Base-by-base conservation (phyloP, 371 early-diverging fungal species). In the Mucor lusitanicus region DNA sequence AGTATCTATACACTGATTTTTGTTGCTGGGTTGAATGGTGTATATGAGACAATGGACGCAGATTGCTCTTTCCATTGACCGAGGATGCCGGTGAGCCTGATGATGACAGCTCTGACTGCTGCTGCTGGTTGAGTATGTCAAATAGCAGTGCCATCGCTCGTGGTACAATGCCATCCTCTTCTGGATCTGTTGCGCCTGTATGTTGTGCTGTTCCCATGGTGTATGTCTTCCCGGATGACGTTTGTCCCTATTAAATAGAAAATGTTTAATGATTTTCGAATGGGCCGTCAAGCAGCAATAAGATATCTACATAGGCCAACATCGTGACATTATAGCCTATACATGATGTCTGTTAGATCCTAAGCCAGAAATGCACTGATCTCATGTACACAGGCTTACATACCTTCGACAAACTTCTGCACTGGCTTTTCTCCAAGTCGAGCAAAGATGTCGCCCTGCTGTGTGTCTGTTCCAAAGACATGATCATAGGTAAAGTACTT, bases 211-310 rank as follows among this genome's bases (percentile, higher is more conserved):
- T 95, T 59, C 97, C 96, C 99, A 99, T 99, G 8, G 99, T 99
- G 73, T 95, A 97, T 6, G 99, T 99, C 83, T 99, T 99, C 59
- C 99, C 99, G 11, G 94, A 93, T 8, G 96, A 95, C 15, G 96
- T 95, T 86, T 98, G 95, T 19, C 93, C 84, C 84, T 84, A 53
- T 32, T 48, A 2, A 33, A 39, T 11, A 33, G 28, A 54, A 56
- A 23, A 48, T 2, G 48, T 48, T 48, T 50, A 50, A 28, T 44
- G 8, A 37, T 27, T 39, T 28, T 44, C 30, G 44, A n/a, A 23
- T 30, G 3, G 27, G 30, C 55, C n/a, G 30, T 55, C 13, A 55
- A 37, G 37, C 23, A 30, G n/a, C 0, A 50, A 50, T 2, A 3
- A 44, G 7, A 63, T 28, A 57, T 91, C 89, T 75, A 84, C 99